Evolutionary conservation across 2,329 filamentous ascomycete genomes (phyloP), one percentile per base, ranked within the genome.

Genomic region (Lachnellula suecica): DNA sequence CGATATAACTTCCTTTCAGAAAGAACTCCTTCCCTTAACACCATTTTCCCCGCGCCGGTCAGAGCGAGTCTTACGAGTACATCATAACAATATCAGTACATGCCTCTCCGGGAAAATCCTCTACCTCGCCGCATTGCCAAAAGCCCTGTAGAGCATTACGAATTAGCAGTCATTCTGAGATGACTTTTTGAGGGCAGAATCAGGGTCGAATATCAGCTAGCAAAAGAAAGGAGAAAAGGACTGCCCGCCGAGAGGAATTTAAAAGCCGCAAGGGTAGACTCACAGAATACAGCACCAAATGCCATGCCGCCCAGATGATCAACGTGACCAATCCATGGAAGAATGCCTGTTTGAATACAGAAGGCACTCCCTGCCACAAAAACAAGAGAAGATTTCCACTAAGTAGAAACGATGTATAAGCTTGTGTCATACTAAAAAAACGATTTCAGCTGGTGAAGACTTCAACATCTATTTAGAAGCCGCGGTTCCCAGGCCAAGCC

Each of bases 231-330:
- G 7, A 13, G 27, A 7, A 31, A 31, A 13, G 27, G 13, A 31
- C 27, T 13, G 13, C 27, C 27, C 27, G 7, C 7, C 8, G 27
- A 31, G 27, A 31, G 13, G 7, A 13, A 7, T 13, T 13, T 13
- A 31, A 13, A 31, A 31, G 7, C 27, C 27, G 13, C 27, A n/a
- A 17, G 37, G n/a, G 10, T 23, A 17, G n/a, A 40, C 37, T 40
- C 37, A 40, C 37, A 44, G 24, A 24, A 52, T 20, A 47, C 8
- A 19, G 29, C 44, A 7, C 51, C 51, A 37, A 53, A 49, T 9
- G 41, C 45, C 31, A 49, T 53, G 23, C 51, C 51, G 15, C 54
- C 57, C 29, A 61, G 31, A 44, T 61, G 57, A 35, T 46, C 53
- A n/a, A 40, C 53, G 45, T 61, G 59, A 17, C 49, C 55, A 19